Conservation (phyloP, 2,329 filamentous ascomycete genomes). For the Arthrobotrys conoides region DNA sequence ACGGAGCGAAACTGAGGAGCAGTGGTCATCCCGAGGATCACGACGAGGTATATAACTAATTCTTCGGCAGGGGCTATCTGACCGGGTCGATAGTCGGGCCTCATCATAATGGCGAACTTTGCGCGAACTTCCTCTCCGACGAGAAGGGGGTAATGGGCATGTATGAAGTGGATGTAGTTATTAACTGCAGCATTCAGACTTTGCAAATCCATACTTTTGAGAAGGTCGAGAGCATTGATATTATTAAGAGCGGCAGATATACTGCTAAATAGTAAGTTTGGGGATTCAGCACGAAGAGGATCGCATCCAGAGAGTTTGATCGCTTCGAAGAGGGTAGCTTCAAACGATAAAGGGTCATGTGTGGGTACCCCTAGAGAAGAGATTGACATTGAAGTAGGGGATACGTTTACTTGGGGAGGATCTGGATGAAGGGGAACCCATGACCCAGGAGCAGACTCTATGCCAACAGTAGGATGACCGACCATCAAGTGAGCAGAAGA, state of each 20-base stretch:
- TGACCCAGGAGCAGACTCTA: constrained; percentile 41
- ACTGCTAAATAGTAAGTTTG: constrained; percentile 49
- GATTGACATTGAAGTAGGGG: neutral
- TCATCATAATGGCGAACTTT: constrained; percentile 56
- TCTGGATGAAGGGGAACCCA: constrained; percentile 1
- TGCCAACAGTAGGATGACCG: constrained; percentile 19
- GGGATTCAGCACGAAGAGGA: constrained; percentile 50
- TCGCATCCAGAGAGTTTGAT: constrained; percentile 49
- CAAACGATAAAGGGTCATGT: constrained; percentile 49
- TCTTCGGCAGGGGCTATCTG: constrained; percentile 47
- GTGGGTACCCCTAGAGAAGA: neutral
- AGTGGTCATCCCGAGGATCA: constrained; percentile 54
- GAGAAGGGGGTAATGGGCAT: constrained; percentile 51
- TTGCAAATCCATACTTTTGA: constrained; percentile 38
- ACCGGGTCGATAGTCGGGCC: constrained; percentile 31
- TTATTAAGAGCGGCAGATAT: constrained; percentile 32
- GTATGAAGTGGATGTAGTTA: constrained; percentile 55
- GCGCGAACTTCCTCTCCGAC: constrained; percentile 43
- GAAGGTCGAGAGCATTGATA: constrained; percentile 24
- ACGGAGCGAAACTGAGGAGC: constrained; percentile 37
- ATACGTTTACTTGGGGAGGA: neutral
- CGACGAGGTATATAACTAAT: constrained; percentile 48
- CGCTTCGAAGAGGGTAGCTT: constrained; percentile 49
- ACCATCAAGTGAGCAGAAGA: constrained; percentile 6
- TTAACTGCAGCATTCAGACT: constrained; percentile 32